Conservation (phyloP, 2,329 filamentous ascomycete genomes). For the Waltergamsia citrina region DNA sequence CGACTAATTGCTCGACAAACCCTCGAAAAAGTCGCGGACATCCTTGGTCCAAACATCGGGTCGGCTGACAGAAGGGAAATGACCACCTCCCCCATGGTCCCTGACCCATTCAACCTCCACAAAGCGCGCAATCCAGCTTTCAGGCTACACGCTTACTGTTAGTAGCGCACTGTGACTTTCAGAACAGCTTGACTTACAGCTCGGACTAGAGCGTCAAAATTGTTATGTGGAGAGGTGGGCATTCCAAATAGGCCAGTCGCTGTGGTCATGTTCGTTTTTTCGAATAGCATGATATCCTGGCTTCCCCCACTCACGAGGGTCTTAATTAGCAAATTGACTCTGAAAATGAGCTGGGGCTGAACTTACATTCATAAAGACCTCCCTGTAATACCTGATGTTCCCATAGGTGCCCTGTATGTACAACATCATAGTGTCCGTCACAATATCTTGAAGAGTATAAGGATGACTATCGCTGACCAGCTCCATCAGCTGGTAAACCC, state of each 20-base stretch:
- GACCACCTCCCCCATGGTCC: conserved; percentile 4
- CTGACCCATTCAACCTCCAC: not conserved
- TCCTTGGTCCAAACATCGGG: conserved; percentile 4
- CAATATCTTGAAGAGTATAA: conserved; percentile 3
- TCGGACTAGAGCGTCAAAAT: too few relatives aligned
- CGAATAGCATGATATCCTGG: not conserved
- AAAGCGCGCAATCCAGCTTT: not conserved
- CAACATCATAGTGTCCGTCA: conserved; percentile 3
- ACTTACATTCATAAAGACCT: conserved; percentile 3
- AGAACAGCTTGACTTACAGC: too few relatives aligned
- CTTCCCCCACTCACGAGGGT: conserved; percentile 1
- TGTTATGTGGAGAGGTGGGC: too few relatives aligned
- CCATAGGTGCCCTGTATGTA: conserved; percentile 5
- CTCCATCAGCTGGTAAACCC: conserved; percentile 3
- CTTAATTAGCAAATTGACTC: not conserved
- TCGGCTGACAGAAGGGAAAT: conserved; percentile 5
- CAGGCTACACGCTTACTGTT: too few relatives aligned
- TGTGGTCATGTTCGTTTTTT: too few relatives aligned
- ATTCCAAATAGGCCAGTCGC: too few relatives aligned
- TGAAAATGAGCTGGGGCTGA: not conserved
- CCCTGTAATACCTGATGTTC: conserved; percentile 4
- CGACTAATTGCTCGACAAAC: too few relatives aligned
- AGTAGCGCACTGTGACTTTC: too few relatives aligned
- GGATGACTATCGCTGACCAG: conserved; percentile 3
- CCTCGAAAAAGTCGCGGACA: conserved; percentile 3